Evolutionary conservation across 2,329 filamentous ascomycete species (phyloP).

Genomic region (Rhynchosporium secalis): DNA sequence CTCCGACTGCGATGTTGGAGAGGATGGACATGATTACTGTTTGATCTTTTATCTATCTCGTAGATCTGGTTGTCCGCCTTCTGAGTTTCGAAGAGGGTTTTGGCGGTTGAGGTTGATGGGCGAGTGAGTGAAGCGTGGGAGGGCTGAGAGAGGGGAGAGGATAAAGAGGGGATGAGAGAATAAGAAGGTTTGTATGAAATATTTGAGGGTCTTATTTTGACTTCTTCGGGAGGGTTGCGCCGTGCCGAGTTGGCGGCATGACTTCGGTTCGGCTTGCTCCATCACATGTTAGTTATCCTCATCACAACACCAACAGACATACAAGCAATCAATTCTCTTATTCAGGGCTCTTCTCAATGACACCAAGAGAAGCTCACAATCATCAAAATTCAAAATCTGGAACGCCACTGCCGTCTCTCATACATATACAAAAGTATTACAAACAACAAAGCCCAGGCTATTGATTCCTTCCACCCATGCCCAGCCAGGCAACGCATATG

Average conservation of each 20-base stretch:
- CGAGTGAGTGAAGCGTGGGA: no score
- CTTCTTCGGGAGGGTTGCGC: no score
- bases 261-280: no score
- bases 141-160: not conserved
- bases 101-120: not conserved
- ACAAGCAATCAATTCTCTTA: no score
- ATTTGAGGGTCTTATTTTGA: no score
- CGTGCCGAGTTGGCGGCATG: no score
- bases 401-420: not conserved
- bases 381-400: not conserved
- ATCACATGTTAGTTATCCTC: no score
- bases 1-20: constrained; percentile 41
- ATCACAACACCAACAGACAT: not conserved
- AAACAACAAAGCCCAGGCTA: not conserved
- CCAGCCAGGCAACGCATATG: not conserved
- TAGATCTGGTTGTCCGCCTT: constrained; percentile 47
- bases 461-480: not conserved
- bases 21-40: constrained; percentile 40
- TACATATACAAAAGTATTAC: constrained; percentile 14
- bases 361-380: not conserved
- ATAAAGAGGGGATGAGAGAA: not conserved
- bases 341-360: no score
- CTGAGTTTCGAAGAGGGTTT: not conserved
- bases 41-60: not conserved
- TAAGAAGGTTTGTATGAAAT: not conserved